A percentile compares a stretch with the other conserved stretches of the same genome.
Conservation (phyloP, 2,329 filamentous ascomycete genomes). For the Myriosclerotinia duriaeana region DNA sequence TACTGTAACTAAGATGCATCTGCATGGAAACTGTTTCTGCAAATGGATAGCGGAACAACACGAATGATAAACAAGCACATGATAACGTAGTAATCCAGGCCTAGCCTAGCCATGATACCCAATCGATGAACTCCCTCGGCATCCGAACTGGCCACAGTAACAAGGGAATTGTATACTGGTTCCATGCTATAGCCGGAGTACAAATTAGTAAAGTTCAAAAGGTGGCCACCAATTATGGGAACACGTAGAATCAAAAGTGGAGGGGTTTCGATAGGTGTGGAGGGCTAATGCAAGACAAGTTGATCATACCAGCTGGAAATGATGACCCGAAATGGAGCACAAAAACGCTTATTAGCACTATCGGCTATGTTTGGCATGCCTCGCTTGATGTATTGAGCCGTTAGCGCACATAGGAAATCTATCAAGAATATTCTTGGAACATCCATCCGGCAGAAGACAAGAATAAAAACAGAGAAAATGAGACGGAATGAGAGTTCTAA, state of each 20-base stretch:
- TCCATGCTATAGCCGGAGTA: constrained; percentile 25
- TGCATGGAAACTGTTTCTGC: constrained; percentile 47
- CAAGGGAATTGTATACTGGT: constrained; percentile 24
- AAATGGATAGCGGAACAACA: constrained; percentile 42
- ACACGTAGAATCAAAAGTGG: constrained; percentile 39
- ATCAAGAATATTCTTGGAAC: neutral
- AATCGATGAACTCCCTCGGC: constrained; percentile 30
- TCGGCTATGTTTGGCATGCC: constrained; percentile 26
- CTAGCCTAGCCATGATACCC: constrained; percentile 28
- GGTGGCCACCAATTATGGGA: constrained; percentile 35
- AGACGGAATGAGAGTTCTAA: neutral
- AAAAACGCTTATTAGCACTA: constrained; percentile 30
- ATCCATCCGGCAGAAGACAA: constrained; percentile 6
- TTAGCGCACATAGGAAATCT: constrained; percentile 35
- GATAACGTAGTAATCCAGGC: constrained; percentile 25
- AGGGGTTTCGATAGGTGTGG: constrained; percentile 38
- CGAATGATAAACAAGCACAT: constrained; percentile 24
- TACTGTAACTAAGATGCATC: constrained; percentile 27
- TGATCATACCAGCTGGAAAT: constrained; percentile 36
- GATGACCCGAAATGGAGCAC: constrained; percentile 39
- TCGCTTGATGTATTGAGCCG: constrained; percentile 33
- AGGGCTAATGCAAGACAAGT: constrained; percentile 38
- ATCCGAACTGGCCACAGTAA: constrained; percentile 29
- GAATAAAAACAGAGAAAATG: neutral
- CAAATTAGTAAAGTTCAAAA: constrained; percentile 32